Evolutionary conservation across 192 early-diverging fungal genomes (phyloP).

Genomic region (Chytriomyces sp.): DNA sequence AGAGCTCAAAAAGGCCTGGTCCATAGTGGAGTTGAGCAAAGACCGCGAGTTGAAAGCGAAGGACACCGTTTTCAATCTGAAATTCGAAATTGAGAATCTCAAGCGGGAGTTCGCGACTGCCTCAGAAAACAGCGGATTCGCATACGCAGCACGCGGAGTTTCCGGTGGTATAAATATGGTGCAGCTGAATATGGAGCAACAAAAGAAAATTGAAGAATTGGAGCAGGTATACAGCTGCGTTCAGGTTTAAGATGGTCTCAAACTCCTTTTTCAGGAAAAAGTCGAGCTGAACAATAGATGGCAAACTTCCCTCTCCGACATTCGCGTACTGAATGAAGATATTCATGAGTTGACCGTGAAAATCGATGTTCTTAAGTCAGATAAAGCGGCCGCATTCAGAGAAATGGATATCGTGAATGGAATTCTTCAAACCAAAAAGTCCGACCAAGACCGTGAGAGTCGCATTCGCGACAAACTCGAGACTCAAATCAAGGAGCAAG

Average conservation of each 20-base stretch:
- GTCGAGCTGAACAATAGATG: slow-evolving; percentile 34
- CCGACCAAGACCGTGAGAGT: slow-evolving; percentile 53
- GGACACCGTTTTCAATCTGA: slow-evolving; percentile 46
- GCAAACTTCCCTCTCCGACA: slow-evolving; percentile 29
- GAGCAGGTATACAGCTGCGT: slow-evolving; percentile 24
- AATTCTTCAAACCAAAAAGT: slow-evolving; percentile 54
- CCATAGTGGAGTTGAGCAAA: slow-evolving; percentile 45
- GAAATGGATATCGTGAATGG: slow-evolving; percentile 55
- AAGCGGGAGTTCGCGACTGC: slow-evolving; percentile 8
- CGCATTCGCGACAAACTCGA: slow-evolving; percentile 56
- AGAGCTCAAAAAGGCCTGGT: slow-evolving; percentile 59
- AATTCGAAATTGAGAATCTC: slow-evolving; percentile 40
- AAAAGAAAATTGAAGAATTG: slow-evolving; percentile 41
- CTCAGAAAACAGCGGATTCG: not conserved
- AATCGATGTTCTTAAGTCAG: slow-evolving; percentile 26
- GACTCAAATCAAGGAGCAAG: slow-evolving; percentile 24
- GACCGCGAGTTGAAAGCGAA: slow-evolving; percentile 51
- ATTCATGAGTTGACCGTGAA: slow-evolving; percentile 35
- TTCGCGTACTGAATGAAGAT: slow-evolving; percentile 34
- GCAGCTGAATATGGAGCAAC: slow-evolving; percentile 48
- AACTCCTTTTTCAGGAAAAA: slow-evolving; percentile 34
- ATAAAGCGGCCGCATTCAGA: slow-evolving; percentile 34
- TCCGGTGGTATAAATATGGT: slow-evolving; percentile 33
- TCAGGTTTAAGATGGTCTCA: not conserved
- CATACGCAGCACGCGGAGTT: slow-evolving; percentile 1